Evolutionary conservation across 768 basidiomycete species (phyloP), one percentile per base, ranked within the genome.

Genomic region (Clathrus columnatus): DNA sequence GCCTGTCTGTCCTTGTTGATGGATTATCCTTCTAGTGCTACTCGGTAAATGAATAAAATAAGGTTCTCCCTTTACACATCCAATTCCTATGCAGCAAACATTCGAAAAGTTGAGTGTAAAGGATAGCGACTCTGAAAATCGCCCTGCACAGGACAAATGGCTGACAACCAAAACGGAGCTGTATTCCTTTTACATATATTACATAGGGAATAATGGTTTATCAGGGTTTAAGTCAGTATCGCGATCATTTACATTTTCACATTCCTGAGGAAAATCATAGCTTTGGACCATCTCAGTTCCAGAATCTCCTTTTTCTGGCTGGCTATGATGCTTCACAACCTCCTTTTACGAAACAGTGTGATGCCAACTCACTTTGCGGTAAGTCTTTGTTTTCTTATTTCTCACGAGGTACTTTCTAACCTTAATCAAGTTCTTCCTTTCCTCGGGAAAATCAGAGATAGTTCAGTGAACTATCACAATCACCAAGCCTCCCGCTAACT

Each of bases 231-330:
- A 54, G 53, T 54, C 27, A 27, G 42, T 36, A 30, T 36, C 20
- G 17, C 24, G 7, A 4, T 27, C 7, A 54, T 1, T n/a, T 17
- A 18, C 27, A 14, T 23, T 18, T 27, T 16, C 18, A 2, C 21
- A 11, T 23, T 47, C 14, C 46, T 18, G 21, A 2, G 11, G 11
- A 42, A 42, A 18, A 7, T 30, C 11, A 84, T 73, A 84, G 84
- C 61, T 84, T 83, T 64, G 84, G 83, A 4, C 85, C 84, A 0
- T 84, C 82, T 7, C 84, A 85, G 61, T 86, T 86, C 66, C 84
- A 86, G 64, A 86, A 86, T 64, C 67, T 85, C 50, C 74, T 87
- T 28, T 86, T 77, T 61, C 72, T 84, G 10, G 84, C 84, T n/a
- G 84, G 84, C 2, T 85, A 84, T 56, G 83, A 87, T 63, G 84